Evolutionary conservation across 1,139 yeast genomes (phyloP).

Genomic region (Meyerozyma guilliermondii): DNA sequence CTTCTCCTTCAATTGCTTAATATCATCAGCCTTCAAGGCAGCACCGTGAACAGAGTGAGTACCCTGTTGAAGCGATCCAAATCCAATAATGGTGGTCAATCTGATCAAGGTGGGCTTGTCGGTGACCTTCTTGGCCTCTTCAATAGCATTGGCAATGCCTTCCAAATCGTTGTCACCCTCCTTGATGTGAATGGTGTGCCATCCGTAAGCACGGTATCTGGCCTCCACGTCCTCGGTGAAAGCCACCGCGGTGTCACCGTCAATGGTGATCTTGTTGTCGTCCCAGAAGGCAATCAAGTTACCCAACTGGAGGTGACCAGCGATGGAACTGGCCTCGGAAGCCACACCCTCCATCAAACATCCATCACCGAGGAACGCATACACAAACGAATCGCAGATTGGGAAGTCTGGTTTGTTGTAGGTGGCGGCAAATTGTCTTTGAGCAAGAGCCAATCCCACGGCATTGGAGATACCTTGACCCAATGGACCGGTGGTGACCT

Average conservation of each 20-base stretch:
- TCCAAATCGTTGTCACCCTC: conserved; percentile 80
- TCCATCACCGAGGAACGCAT: conserved; percentile 91
- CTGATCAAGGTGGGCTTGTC: conserved; percentile 91
- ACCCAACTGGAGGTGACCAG: conserved; percentile 94
- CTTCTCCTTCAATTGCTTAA: conserved; percentile 76
- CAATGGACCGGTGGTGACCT: conserved; percentile 97
- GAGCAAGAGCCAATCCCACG: conserved; percentile 96
- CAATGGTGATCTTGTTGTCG: conserved; percentile 95
- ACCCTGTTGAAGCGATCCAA: conserved; percentile 83
- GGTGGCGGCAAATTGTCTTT: conserved; percentile 85
- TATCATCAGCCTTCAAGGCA: conserved; percentile 92
- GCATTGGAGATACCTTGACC: conserved; percentile 99
- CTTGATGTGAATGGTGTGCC: conserved; percentile 78
- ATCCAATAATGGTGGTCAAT: conserved; percentile 90
- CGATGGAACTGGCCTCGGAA: conserved; percentile 89
- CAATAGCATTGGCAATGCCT: conserved; percentile 71
- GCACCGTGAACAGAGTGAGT: conserved; percentile 96
- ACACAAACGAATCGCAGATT: conserved; percentile 72
- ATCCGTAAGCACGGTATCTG: conserved; percentile 91
- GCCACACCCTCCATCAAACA: conserved; percentile 99
- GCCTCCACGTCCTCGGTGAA: conserved; percentile 90
- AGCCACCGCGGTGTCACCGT: conserved; percentile 86
- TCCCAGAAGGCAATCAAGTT: conserved; percentile 96
- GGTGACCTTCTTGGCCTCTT: conserved; percentile 55
- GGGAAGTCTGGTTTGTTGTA: conserved; percentile 84